Conservation (phyloP, 2,329 filamentous ascomycete genomes). For the Neonectria hederae region DNA sequence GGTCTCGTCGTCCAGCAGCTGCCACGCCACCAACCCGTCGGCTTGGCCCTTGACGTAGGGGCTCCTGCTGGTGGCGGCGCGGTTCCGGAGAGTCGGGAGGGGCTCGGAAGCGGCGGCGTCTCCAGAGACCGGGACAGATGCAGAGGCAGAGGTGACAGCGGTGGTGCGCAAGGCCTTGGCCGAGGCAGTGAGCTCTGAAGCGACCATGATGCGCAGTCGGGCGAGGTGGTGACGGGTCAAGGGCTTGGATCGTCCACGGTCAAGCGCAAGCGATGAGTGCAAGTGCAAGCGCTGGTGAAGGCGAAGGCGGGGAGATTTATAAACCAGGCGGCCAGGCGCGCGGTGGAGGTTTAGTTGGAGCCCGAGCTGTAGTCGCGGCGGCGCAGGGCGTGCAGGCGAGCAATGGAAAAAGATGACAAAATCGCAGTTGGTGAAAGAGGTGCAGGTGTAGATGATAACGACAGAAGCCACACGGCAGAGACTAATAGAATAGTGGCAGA, state of each 20-base stretch:
- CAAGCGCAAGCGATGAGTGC: constrained; percentile 4
- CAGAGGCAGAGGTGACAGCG: constrained; percentile 29
- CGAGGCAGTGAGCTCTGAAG: constrained; percentile 51
- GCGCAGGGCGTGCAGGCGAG: not conserved
- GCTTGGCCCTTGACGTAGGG: constrained; percentile 76
- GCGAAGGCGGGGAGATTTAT: constrained; percentile 10
- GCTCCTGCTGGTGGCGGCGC: constrained; percentile 53
- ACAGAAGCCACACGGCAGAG: not conserved
- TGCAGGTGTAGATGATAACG: not conserved
- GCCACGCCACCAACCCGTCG: constrained; percentile 89
- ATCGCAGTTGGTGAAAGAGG: not conserved
- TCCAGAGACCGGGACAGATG: constrained; percentile 25
- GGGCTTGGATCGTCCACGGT: constrained; percentile 6
- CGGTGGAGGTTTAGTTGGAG: constrained; percentile 18
- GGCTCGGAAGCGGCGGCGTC: constrained; percentile 33
- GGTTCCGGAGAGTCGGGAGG: constrained; percentile 47
- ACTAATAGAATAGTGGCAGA: not conserved
- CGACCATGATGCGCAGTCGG: constrained; percentile 44
- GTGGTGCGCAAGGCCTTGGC: constrained; percentile 46
- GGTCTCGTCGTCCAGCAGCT: constrained; percentile 82
- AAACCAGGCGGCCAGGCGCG: not conserved
- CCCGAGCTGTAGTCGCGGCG: constrained; percentile 6
- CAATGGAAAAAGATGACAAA: not conserved
- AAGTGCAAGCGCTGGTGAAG: constrained; percentile 7
- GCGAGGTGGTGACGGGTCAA: not conserved